A percentile compares a stretch with the other conserved stretches of the same genome.
These are phyloP conservation scores for Acanthochlamys bracteata DNA, from an alignment of 106 monocot genomes.

Conservation along the genomic window DNA sequence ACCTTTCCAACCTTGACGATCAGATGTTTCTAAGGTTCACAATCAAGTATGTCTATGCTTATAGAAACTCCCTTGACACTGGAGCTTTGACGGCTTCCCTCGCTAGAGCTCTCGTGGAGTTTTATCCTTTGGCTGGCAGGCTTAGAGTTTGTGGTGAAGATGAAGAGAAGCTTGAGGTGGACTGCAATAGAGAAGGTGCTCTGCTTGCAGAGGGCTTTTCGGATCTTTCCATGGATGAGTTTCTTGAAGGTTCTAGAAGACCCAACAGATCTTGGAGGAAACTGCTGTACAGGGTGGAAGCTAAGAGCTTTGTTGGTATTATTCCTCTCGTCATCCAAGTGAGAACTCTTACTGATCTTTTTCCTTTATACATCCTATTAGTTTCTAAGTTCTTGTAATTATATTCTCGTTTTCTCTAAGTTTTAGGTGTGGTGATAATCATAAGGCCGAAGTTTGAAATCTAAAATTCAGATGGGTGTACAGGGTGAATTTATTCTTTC, in stretches of 20 bases:
- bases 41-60: constrained; percentile 79
- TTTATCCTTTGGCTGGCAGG: constrained; percentile 83
- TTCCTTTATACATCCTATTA: neutral
- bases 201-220: constrained; percentile 50
- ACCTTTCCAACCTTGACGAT: constrained; percentile 89
- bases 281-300: constrained; percentile 60
- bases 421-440: neutral
- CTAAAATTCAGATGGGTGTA: neutral
- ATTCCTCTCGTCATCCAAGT: constrained; percentile 85
- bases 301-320: constrained; percentile 37
- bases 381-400: neutral
- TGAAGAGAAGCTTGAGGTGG: constrained; percentile 62
- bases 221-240: constrained; percentile 40
- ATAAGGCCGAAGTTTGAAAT: neutral
- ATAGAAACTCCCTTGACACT: constrained; percentile 13
- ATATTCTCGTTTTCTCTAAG: neutral
- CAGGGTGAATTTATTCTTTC: neutral
- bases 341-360: neutral
- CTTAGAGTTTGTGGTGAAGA: constrained; percentile 23
- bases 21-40: constrained; percentile 82
- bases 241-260: constrained; percentile 28
- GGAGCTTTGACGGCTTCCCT: constrained; percentile 44
- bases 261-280: constrained; percentile 87
- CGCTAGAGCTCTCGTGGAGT: constrained; percentile 43
- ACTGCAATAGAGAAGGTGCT: constrained; percentile 81